Evolutionary conservation across 2,329 filamentous ascomycete genomes (phyloP).

Genomic region (Ploettnerulaceae sp.): DNA sequence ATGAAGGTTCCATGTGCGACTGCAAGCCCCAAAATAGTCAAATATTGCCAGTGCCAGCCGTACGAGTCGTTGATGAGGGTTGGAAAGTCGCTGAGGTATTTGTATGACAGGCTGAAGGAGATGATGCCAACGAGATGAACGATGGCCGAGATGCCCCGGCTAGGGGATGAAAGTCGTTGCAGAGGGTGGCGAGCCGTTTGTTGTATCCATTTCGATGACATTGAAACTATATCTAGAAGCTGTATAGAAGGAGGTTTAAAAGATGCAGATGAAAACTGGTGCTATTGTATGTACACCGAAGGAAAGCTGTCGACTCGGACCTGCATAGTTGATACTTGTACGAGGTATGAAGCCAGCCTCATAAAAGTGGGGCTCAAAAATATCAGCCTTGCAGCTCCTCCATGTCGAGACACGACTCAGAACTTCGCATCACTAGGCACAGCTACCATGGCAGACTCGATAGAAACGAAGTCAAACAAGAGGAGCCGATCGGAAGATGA

Average conservation of each 20-base stretch:
- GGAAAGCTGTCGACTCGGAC: neutral
- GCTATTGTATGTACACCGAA: neutral
- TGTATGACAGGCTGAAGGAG: slow-evolving; percentile 51
- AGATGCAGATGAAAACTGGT: neutral
- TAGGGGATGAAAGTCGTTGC: slow-evolving; percentile 62
- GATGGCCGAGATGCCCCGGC: slow-evolving; percentile 55
- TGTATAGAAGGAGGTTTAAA: neutral
- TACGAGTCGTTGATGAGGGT: slow-evolving; percentile 53
- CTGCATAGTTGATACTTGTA: neutral
- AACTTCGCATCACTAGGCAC: neutral
- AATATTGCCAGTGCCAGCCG: slow-evolving; percentile 49
- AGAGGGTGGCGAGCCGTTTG: slow-evolving; percentile 52
- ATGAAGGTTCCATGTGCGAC: slow-evolving; percentile 57
- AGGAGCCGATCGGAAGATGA: slow-evolving; percentile 49
- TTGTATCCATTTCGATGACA: slow-evolving; percentile 19
- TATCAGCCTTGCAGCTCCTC: slow-evolving; percentile 2
- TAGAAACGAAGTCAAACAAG: slow-evolving; percentile 42
- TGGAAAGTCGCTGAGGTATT: slow-evolving; percentile 46
- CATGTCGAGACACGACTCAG: neutral
- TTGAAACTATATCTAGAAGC: no score
- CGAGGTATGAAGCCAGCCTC: no score
- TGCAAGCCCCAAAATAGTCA: slow-evolving; percentile 68
- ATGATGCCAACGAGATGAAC: slow-evolving; percentile 53
- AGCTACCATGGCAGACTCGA: slow-evolving; percentile 33
- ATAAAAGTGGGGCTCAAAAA: neutral